A percentile compares a stretch with the other conserved stretches of the same genome.
Evolutionary conservation across 2,329 filamentous ascomycete species (phyloP).

Genomic region (Cercospora sesami): DNA sequence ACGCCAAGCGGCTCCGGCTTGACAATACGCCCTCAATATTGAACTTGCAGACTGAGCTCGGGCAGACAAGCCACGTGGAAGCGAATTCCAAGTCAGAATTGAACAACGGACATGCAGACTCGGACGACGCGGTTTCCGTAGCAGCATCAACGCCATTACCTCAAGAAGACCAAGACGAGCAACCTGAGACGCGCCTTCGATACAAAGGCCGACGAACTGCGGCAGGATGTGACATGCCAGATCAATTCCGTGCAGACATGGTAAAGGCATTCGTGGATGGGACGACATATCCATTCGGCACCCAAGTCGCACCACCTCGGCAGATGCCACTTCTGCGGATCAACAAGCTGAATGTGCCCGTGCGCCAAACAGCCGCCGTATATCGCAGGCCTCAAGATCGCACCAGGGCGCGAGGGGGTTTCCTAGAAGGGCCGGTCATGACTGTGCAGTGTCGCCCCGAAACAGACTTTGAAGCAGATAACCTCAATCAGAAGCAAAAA

Average conservation of each 20-base stretch:
- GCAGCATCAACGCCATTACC: conserved; percentile 8
- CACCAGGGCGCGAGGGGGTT: conserved; percentile 53
- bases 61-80: neutral
- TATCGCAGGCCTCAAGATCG: conserved; percentile 56
- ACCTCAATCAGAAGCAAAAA: conserved; percentile 30
- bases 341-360: conserved; percentile 53
- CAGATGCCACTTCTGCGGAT: conserved; percentile 47
- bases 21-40: conserved; percentile 20
- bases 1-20: conserved; percentile 31
- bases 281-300: conserved; percentile 59
- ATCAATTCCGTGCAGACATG: conserved; percentile 57
- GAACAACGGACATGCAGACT: neutral
- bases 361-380: conserved; percentile 57
- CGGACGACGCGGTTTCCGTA: conserved; percentile 1
- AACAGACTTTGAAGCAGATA: conserved; percentile 47
- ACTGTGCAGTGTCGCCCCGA: conserved; percentile 58
- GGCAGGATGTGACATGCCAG: conserved; percentile 60
- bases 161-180: neutral
- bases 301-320: conserved; percentile 51
- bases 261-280: conserved; percentile 59
- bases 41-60: conserved; percentile 12
- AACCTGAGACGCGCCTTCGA: conserved; percentile 24
- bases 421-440: conserved; percentile 60
- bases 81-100: neutral
- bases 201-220: conserved; percentile 62